Base-by-base conservation (phyloP, 148 eudicot genomes). In the Euryodendron excelsum region DNA sequence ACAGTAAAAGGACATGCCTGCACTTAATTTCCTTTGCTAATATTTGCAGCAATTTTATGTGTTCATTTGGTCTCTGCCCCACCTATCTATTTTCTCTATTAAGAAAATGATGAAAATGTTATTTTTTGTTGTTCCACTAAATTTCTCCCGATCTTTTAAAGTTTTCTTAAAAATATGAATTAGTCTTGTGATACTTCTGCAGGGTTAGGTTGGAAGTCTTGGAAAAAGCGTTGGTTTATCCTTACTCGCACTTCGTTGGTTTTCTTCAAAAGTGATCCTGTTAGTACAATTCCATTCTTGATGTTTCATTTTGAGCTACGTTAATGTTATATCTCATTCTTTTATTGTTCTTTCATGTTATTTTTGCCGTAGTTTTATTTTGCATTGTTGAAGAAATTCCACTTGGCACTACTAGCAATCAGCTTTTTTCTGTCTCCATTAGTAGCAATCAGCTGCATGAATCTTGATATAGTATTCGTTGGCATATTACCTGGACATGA, bases 181-280 rank as follows among this genome's bases (percentile, higher is more conserved):
- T 52, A n/a, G 28, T 25, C 36, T 58, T 75, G 39, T 61, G 12
- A 6, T 69, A 53, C 80, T 84, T 45, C 52, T 88, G 87, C 97
- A 96, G 99, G 99, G 28, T 80, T 96, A 85, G 99, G 99, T 50
- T 96, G 99, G 99, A 96, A 90, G 82, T 93, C 96, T 67, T 96
- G 99, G 99, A 96, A 96, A 80, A 96, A 96, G 84, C 95, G 99
- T 61, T 96, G 99, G 99, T 93, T 96, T 81, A 96, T 96, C 84
- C 89, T 96, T 72, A 96, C 98, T 20, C 95, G 98, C 28, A 92
- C 98, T 72, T 93, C 99, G 39, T 84, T 96, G 86, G 99, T 96
- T 34, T 96, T 96, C 83, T 96, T 96, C 82, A 96, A 92, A 91
- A 92, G 90, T 85, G 99, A 96, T 82, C 99, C 99, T 28, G 99